Evolutionary conservation across 495 filamentous ascomycete species (phyloP).

Genomic region (Usnea hakonensis): DNA sequence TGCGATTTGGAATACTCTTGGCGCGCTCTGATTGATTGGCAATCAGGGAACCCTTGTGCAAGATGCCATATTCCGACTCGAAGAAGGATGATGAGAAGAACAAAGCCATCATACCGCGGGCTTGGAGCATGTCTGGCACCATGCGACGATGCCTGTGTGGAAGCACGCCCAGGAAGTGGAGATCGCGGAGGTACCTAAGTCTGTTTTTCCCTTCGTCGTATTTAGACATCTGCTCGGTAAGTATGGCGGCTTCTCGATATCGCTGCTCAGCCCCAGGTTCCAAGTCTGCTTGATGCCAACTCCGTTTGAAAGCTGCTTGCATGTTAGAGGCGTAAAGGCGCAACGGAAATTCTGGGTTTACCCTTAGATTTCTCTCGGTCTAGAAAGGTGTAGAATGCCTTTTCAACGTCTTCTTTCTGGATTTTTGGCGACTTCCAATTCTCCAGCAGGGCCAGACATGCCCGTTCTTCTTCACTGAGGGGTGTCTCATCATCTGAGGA

Average conservation of each 20-base stretch:
- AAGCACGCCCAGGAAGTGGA: conserved; percentile 32
- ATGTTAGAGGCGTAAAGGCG: neutral
- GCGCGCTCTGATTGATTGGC: conserved; percentile 34
- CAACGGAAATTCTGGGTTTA: conserved; percentile 12
- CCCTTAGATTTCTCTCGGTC: conserved; percentile 32
- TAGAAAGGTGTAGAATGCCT: conserved; percentile 23
- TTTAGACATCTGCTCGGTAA: conserved; percentile 28
- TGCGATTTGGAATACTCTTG: conserved; percentile 27
- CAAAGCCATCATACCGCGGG: conserved; percentile 34
- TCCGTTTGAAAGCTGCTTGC: conserved; percentile 34
- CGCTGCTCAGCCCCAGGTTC: conserved; percentile 33
- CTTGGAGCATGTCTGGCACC: conserved; percentile 34
- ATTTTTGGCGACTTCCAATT: conserved; percentile 9
- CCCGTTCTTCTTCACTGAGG: conserved; percentile 5
- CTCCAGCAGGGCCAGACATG: conserved; percentile 8
- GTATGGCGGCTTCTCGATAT: conserved; percentile 29
- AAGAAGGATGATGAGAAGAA: conserved; percentile 38
- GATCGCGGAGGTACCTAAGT: conserved; percentile 16
- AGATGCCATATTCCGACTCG: conserved; percentile 24
- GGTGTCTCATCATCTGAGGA: neutral
- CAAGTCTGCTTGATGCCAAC: conserved; percentile 39
- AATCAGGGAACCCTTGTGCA: conserved; percentile 32
- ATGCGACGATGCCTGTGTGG: conserved; percentile 34
- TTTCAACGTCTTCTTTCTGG: conserved; percentile 6
- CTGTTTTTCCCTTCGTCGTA: neutral